These are phyloP conservation scores for Xanthoceras sorbifolium DNA, from an alignment of 345 rosid species.

Conservation along the genomic window DNA sequence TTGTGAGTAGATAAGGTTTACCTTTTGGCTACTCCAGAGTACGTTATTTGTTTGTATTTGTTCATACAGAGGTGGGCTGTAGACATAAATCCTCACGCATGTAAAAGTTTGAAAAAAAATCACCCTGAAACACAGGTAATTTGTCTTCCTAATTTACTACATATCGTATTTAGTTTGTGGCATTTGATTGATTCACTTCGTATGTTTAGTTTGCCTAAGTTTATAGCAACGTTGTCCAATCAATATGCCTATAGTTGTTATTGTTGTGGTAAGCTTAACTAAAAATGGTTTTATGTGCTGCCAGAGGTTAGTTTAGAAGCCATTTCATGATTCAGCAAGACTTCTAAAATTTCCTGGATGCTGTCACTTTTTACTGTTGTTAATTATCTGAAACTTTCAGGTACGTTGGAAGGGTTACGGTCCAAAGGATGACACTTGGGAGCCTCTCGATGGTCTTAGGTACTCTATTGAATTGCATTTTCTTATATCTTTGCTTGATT, in stretches of 20 bases:
- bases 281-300: background rate
- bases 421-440: constrained; percentile 44
- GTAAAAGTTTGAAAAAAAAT: constrained; percentile 38
- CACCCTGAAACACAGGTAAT: constrained; percentile 36
- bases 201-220: background rate
- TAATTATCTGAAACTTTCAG: constrained; percentile 12
- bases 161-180: background rate
- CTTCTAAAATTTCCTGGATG: background rate
- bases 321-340: background rate
- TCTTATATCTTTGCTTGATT: background rate
- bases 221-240: background rate
- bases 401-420: constrained; percentile 41
- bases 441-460: constrained; percentile 37
- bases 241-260: no score
- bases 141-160: background rate
- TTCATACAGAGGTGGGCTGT: constrained; percentile 44
- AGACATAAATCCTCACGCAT: constrained; percentile 39
- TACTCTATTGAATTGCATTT: constrained; percentile 5
- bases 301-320: background rate
- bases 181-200: background rate
- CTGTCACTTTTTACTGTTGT: background rate
- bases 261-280: background rate
- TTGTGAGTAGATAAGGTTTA: background rate
- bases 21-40: background rate
- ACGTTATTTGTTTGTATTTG: background rate